Conservation (phyloP, 129 eudicot species). For the Calendula officinalis region DNA sequence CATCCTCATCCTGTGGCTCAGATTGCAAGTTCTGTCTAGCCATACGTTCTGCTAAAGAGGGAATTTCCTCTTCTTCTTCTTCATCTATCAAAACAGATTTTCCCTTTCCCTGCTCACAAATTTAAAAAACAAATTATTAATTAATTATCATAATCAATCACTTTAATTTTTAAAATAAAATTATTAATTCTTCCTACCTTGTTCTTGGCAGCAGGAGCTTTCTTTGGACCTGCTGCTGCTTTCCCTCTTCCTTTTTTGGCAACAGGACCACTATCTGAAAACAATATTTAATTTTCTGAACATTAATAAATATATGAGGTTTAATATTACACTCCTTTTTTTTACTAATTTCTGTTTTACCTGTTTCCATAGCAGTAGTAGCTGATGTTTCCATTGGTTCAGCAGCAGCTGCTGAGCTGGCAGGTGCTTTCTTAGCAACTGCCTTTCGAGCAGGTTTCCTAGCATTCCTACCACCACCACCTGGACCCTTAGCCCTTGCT, state of each 20-base stretch:
- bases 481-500: conserved; percentile 25
- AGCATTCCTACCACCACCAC: background rate
- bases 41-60: conserved; percentile 53
- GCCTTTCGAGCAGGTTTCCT: conserved; percentile 32
- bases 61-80: conserved; percentile 41
- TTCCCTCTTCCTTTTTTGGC: conserved; percentile 52
- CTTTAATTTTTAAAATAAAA: no score
- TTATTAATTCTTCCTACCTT: conserved; percentile 37
- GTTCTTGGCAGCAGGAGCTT: conserved; percentile 56
- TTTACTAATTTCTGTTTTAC: conserved; percentile 29
- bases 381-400: conserved; percentile 44
- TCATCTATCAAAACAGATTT: conserved; percentile 40
- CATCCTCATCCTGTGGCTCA: conserved; percentile 32
- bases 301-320: no score
- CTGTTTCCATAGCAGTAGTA: conserved; percentile 37
- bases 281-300: no score
- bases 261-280: conserved; percentile 27
- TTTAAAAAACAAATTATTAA: background rate
- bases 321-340: no score
- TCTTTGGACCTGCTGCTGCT: conserved; percentile 57
- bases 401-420: conserved; percentile 23
- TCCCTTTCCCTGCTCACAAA: conserved; percentile 34
- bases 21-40: conserved; percentile 47
- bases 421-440: conserved; percentile 33
- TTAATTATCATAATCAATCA: background rate